Evolutionary conservation across 106 monocot species (phyloP).

Genomic region (Allium fistulosum): DNA sequence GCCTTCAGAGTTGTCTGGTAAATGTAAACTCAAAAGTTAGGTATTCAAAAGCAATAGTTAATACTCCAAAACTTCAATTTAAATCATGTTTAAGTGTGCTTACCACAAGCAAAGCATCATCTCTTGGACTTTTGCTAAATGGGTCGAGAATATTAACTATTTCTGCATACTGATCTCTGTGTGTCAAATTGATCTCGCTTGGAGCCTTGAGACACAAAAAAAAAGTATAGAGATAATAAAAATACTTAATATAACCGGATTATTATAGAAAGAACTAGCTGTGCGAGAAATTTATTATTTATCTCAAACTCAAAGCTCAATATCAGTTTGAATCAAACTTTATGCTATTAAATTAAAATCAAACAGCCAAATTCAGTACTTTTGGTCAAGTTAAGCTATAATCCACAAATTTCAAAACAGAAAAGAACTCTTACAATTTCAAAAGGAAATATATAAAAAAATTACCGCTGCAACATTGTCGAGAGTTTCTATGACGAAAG

Average conservation of each 20-base stretch:
- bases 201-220: constrained; percentile 18
- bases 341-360: neutral
- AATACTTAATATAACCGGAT: neutral
- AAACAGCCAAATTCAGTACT: neutral
- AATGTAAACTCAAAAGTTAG: neutral
- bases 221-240: neutral
- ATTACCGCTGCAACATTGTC: constrained; percentile 1
- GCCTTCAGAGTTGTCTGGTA: constrained; percentile 39
- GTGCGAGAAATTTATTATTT: neutral
- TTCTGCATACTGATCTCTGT: constrained; percentile 37
- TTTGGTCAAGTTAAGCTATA: neutral
- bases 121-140: constrained; percentile 18
- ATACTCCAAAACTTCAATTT: neutral
- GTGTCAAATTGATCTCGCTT: constrained; percentile 14
- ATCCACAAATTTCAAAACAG: neutral
- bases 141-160: constrained; percentile 37
- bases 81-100: neutral
- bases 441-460: neutral
- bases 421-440: neutral
- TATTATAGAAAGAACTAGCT: neutral
- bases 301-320: too few relatives aligned
- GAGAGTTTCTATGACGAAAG: neutral
- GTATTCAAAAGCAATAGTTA: neutral
- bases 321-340: neutral
- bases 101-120: constrained; percentile 52